Base-by-base conservation (phyloP, 768 basidiomycete genomes). In the Dacryopinax primogenitus region DNA sequence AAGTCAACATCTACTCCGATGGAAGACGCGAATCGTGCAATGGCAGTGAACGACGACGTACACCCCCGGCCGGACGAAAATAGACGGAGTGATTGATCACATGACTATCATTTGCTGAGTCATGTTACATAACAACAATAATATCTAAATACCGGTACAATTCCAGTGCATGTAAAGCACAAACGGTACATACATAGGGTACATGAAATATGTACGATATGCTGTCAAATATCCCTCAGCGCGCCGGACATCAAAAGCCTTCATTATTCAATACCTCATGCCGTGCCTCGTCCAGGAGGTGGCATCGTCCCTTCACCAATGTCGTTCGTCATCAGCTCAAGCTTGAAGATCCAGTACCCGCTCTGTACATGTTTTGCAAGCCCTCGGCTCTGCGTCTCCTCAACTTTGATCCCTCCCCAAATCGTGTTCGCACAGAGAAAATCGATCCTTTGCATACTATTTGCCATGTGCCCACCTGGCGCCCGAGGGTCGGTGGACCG, bases 271-370 rank as follows among this genome's bases (percentile, higher is more conserved):
- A 15, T 58, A 6, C 51, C 26, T 32, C 9, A 44, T 18, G 26
- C 51, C 4, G 51, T 32, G 3, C 51, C 51, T 11, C 51, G 23
- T 11, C 51, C 51, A 4, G 51, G 51, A 7, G 51, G 51, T 30
- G 51, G 51, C 51, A 58, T 58, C 51, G 51, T 58, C 26, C 51
- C 51, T 30, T 58, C 51, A 3, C 51, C 51, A 58, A 58, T 58
- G 15, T 32, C 51, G 30, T 58, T 58, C 51, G 23, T 26, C 13
- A 58, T 23, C 51, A 58, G 51, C 51, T 58, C 51, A 21, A 58
- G 51, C 51, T 18, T 58, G 30, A 58, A 58, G 51, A 58, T 58
- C 51, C 51, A 58, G 30, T 58, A 58, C 51, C 51, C 51, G 51
- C 51, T 58, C 51, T 58, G 51, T 13, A 30, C 51, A 58, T 58